Conservation (phyloP, 805 yeast species). For the Zygotorulaspora sp. region DNA sequence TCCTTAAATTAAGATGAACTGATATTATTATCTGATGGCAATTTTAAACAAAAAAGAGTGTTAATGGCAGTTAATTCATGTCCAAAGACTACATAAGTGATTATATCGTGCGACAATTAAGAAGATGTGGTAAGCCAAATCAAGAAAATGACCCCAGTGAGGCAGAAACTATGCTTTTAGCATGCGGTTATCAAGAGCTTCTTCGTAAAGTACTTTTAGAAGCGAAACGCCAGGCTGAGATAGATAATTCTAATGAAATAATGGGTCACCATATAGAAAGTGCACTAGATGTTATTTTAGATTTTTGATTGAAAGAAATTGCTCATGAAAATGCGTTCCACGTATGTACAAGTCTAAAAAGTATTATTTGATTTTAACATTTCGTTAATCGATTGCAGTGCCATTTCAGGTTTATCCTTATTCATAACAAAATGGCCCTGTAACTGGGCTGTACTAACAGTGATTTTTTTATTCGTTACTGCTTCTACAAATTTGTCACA, state of each 20-base stretch:
- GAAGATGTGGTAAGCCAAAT: slow-evolving; percentile 4
- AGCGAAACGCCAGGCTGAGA: slow-evolving; percentile 38
- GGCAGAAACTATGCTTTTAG: slow-evolving; percentile 14
- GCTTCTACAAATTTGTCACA: slow-evolving; percentile 44
- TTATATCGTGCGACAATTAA: slow-evolving; percentile 9
- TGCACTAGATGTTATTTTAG: slow-evolving; percentile 29
- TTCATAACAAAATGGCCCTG: slow-evolving; percentile 94
- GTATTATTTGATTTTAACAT: slow-evolving; percentile 30
- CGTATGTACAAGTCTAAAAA: slow-evolving; percentile 14
- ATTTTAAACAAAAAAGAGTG: no score
- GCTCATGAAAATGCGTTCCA: no score
- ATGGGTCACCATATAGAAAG: slow-evolving; percentile 40
- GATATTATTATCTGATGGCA: no score
- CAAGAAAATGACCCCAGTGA: slow-evolving; percentile 10
- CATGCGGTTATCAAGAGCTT: slow-evolving; percentile 16
- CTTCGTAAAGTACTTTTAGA: slow-evolving; percentile 32
- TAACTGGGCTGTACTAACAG: slow-evolving; percentile 85
- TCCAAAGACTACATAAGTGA: slow-evolving; percentile 7
- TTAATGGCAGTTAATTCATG: no score
- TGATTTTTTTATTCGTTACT: slow-evolving; percentile 42
- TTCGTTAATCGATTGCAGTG: slow-evolving; percentile 56
- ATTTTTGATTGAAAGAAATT: slow-evolving; percentile 1
- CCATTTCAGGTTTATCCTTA: slow-evolving; percentile 74
- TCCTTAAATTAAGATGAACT: no score
- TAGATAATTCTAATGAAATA: slow-evolving; percentile 42